Percentiles rank a stretch among this genome's conserved stretches.
Evolutionary conservation across 2,329 filamentous ascomycete genomes (phyloP).

Genomic region (Fusarium nematophilum): DNA sequence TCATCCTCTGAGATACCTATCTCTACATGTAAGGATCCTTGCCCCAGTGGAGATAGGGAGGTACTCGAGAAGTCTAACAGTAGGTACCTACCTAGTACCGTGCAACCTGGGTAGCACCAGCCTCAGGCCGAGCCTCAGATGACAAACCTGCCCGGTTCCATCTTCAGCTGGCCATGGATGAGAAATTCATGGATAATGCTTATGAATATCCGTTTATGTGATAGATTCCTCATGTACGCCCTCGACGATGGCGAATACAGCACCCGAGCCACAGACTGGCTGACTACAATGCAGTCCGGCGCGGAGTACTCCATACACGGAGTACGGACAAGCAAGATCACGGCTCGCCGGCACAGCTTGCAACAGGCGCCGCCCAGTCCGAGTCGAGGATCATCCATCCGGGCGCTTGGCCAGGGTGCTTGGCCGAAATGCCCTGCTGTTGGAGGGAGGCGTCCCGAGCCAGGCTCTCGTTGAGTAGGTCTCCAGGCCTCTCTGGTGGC

Average conservation of each 20-base stretch:
- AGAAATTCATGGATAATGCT: slow-evolving; percentile 30
- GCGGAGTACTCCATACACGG: not conserved
- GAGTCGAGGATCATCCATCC: slow-evolving; percentile 13
- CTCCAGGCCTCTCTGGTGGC: not conserved
- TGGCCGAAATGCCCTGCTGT: slow-evolving; percentile 9
- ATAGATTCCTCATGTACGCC: not conserved
- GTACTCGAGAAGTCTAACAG: not conserved
- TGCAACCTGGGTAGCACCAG: too few relatives aligned
- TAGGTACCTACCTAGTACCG: not conserved
- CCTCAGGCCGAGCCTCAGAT: slow-evolving; percentile 17
- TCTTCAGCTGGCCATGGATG: slow-evolving; percentile 18
- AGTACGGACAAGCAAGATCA: slow-evolving; percentile 9
- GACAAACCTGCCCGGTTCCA: slow-evolving; percentile 6
- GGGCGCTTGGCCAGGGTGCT: slow-evolving; percentile 27
- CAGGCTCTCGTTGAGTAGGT: not conserved
- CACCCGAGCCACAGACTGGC: slow-evolving; percentile 1
- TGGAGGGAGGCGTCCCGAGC: too few relatives aligned
- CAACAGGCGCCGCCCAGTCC: slow-evolving; percentile 22
- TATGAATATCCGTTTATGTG: slow-evolving; percentile 11
- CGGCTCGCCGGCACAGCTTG: slow-evolving; percentile 33
- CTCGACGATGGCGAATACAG: slow-evolving; percentile 8
- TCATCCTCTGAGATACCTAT: not conserved
- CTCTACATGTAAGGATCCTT: too few relatives aligned
- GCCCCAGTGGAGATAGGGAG: slow-evolving; percentile 1
- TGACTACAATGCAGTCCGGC: not conserved